Conservation (phyloP, 805 yeast species). For the Spathaspora girioi region DNA sequence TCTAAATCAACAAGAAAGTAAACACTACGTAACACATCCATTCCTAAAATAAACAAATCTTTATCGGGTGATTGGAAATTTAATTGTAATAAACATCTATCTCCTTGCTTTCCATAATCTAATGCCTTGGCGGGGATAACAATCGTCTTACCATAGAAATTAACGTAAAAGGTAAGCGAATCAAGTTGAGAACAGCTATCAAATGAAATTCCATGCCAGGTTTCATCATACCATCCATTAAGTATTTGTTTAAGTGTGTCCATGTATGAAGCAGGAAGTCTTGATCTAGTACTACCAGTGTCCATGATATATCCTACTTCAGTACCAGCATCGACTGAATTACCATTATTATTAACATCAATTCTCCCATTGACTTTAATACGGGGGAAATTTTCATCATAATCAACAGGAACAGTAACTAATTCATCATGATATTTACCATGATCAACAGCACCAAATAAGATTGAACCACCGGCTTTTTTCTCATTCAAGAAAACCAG, state of each 20-base stretch:
- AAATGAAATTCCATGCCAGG: constrained; percentile 40
- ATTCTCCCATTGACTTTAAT: background rate
- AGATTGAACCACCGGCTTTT: constrained; percentile 18
- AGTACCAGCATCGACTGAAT: constrained; percentile 7
- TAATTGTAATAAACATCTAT: background rate
- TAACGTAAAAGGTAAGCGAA: constrained; percentile 27
- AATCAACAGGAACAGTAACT: constrained; percentile 13
- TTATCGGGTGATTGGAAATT: constrained; percentile 5
- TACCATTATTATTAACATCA: constrained; percentile 1
- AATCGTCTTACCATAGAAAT: constrained; percentile 58
- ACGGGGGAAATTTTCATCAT: background rate
- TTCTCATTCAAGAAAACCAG: constrained; percentile 24
- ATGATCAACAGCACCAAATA: constrained; percentile 25
- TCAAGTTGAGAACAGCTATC: constrained; percentile 34
- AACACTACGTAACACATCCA: constrained; percentile 57
- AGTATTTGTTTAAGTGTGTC: constrained; percentile 29
- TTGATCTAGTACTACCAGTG: constrained; percentile 34
- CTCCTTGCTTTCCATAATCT: background rate
- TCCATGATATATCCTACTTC: constrained; percentile 23
- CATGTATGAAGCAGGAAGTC: constrained; percentile 38
- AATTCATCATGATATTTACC: constrained; percentile 21
- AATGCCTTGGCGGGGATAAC: constrained; percentile 37
- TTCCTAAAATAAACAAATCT: constrained; percentile 49
- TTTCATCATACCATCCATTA: constrained; percentile 29
- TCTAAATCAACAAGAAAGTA: constrained; percentile 65